Evolutionary conservation across 805 yeast species (phyloP).

Genomic region (Lipomyces chichibuensis): DNA sequence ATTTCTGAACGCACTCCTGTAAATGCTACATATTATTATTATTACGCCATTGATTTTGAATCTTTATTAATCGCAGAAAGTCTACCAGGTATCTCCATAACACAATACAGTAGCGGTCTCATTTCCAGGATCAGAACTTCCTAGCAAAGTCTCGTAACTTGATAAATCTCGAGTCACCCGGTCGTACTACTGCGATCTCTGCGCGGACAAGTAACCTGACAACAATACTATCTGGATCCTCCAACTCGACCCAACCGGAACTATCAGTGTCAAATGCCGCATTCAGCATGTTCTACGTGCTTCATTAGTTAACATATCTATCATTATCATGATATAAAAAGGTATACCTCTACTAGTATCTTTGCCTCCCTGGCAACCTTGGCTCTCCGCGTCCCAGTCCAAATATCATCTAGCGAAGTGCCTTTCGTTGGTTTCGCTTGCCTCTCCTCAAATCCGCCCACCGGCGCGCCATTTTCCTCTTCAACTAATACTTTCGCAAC

Average conservation of each 20-base stretch:
- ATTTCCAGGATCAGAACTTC: neutral
- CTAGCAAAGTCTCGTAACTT: conserved; percentile 22
- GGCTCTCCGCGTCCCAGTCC: conserved; percentile 16
- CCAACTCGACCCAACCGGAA: conserved; percentile 14
- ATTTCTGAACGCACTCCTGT: too few relatives aligned
- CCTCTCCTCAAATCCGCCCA: conserved; percentile 24
- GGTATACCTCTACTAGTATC: conserved; percentile 17
- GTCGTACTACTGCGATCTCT: conserved; percentile 13
- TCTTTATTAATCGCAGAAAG: too few relatives aligned
- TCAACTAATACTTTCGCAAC: conserved; percentile 19
- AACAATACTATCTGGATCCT: conserved; percentile 20
- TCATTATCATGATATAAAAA: neutral
- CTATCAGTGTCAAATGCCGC: conserved; percentile 12
- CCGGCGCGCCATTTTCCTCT: conserved; percentile 29
- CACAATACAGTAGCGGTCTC: too few relatives aligned
- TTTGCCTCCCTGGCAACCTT: conserved; percentile 16
- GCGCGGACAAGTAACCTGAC: conserved; percentile 25
- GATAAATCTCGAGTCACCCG: conserved; percentile 21
- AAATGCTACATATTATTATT: too few relatives aligned
- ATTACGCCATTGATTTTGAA: too few relatives aligned
- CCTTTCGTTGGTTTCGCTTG: neutral
- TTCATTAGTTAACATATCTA: neutral
- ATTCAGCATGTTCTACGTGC: conserved; percentile 20
- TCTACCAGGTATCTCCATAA: too few relatives aligned
- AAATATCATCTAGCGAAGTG: conserved; percentile 13